phyloP scores from a whole-genome alignment of 768 basidiomycete species.

The Obba rivulosa region DNA sequence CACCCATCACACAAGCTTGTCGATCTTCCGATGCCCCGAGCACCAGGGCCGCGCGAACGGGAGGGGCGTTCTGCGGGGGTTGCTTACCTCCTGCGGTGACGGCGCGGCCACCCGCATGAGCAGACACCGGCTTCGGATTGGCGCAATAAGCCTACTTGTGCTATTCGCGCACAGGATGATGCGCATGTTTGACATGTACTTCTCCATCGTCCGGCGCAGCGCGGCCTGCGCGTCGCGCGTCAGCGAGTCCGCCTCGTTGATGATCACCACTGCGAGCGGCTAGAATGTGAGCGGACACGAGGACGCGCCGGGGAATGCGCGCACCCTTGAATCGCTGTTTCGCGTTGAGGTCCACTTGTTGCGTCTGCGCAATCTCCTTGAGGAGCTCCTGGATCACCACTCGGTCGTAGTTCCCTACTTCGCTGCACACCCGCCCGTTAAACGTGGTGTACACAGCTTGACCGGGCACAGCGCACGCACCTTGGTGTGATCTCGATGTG shows the following conservation, averaged over 20 bases:
- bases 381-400: constrained; percentile 94
- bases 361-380: constrained; percentile 98
- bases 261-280: constrained; percentile 76
- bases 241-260: constrained; percentile 95
- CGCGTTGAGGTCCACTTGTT: constrained; percentile 93
- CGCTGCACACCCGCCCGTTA: constrained; percentile 41
- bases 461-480: constrained; percentile 34
- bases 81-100: constrained; percentile 60
- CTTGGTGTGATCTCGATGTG: constrained; percentile 98
- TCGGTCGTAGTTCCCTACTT: constrained; percentile 93
- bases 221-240: constrained; percentile 97
- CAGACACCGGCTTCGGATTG: constrained; percentile 93
- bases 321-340: constrained; percentile 95
- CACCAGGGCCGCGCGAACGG: too few species aligned
- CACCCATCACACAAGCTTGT: too few species aligned
- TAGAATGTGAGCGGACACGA: constrained; percentile 1
- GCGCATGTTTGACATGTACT: constrained; percentile 97
- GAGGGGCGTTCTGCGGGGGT: constrained; percentile 57
- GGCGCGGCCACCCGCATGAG: constrained; percentile 93
- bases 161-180: constrained; percentile 96
- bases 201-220: constrained; percentile 96
- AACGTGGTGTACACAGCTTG: neutral
- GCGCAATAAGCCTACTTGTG: constrained; percentile 92
- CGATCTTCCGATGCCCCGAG: neutral
- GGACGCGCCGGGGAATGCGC: neutral